A percentile compares a stretch with the other conserved stretches of the same genome.
Conservation (phyloP, 2,329 filamentous ascomycete species). For the Paracoccidioides lutzii region DNA sequence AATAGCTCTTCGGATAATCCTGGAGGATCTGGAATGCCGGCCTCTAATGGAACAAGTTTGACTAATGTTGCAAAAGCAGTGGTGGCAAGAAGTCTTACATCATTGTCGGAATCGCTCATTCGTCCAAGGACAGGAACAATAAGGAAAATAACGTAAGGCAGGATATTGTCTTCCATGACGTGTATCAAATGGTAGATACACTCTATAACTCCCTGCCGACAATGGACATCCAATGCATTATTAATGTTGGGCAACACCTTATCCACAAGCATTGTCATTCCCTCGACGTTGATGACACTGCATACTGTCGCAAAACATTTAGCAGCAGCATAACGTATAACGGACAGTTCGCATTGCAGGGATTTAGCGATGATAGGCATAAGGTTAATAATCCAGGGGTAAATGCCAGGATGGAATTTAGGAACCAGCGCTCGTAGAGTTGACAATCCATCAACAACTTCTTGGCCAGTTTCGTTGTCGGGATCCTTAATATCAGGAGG, state of each 20-base stretch:
- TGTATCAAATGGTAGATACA: conserved; percentile 94
- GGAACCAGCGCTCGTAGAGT: conserved; percentile 85
- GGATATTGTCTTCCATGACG: conserved; percentile 90
- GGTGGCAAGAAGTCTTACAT: conserved; percentile 84
- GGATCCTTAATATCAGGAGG: conserved; percentile 62
- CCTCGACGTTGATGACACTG: conserved; percentile 87
- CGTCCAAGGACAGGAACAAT: conserved; percentile 92
- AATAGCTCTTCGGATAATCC: conserved; percentile 80
- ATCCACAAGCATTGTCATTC: conserved; percentile 91
- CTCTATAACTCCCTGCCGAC: conserved; percentile 87
- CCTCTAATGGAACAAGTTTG: conserved; percentile 91
- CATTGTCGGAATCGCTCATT: conserved; percentile 97
- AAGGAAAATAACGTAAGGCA: conserved; percentile 97
- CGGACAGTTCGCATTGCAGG: conserved; percentile 73
- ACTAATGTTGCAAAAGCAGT: conserved; percentile 95
- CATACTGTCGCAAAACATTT: conserved; percentile 97
- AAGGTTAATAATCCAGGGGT: conserved; percentile 68
- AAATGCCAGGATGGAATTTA: conserved; percentile 63
- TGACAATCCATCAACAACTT: conserved; percentile 87
- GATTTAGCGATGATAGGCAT: conserved; percentile 79
- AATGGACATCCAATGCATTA: conserved; percentile 76
- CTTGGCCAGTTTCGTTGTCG: conserved; percentile 67
- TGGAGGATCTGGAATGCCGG: conserved; percentile 91
- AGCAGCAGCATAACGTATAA: conserved; percentile 90
- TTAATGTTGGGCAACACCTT: conserved; percentile 83